Conservation (phyloP, 2,329 filamentous ascomycete species). For the Microcyclosporella mali region DNA sequence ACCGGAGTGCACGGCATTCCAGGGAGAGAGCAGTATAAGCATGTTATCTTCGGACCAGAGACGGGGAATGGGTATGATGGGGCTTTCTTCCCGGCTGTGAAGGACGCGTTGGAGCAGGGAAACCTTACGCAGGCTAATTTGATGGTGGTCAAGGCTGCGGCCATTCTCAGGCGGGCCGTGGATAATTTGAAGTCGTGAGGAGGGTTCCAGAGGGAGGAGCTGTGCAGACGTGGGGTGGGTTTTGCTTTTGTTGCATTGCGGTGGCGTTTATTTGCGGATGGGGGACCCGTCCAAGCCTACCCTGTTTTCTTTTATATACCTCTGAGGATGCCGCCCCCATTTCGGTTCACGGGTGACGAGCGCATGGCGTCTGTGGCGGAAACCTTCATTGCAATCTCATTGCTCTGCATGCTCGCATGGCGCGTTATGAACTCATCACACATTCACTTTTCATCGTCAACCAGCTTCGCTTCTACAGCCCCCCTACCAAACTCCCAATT, state of each 20-base stretch:
- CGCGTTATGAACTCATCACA: no score
- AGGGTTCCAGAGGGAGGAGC: slow-evolving; percentile 1
- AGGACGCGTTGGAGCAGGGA: slow-evolving; percentile 66
- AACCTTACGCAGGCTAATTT: slow-evolving; percentile 64
- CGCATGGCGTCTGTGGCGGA: slow-evolving; percentile 48
- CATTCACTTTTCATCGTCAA: no score
- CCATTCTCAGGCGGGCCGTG: slow-evolving; percentile 58
- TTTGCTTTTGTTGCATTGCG: neutral
- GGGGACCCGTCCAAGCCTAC: no score
- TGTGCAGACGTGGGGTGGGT: neutral
- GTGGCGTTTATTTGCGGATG: no score
- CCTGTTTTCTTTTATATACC: no score
- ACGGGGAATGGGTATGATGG: slow-evolving; percentile 65
- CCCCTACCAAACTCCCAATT: no score
- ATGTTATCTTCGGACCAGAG: slow-evolving; percentile 80
- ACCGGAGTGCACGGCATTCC: slow-evolving; percentile 48
- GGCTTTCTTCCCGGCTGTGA: slow-evolving; percentile 73
- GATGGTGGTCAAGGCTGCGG: slow-evolving; percentile 65
- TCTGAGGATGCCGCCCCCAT: no score
- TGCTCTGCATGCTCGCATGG: no score
- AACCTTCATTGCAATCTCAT: no score
- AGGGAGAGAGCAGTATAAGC: slow-evolving; percentile 87
- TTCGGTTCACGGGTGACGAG: slow-evolving; percentile 54
- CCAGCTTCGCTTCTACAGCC: no score
- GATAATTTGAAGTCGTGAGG: slow-evolving; percentile 34